Evolutionary conservation across 2,329 filamentous ascomycete species (phyloP).

Genomic region (Neonectria punicea): DNA sequence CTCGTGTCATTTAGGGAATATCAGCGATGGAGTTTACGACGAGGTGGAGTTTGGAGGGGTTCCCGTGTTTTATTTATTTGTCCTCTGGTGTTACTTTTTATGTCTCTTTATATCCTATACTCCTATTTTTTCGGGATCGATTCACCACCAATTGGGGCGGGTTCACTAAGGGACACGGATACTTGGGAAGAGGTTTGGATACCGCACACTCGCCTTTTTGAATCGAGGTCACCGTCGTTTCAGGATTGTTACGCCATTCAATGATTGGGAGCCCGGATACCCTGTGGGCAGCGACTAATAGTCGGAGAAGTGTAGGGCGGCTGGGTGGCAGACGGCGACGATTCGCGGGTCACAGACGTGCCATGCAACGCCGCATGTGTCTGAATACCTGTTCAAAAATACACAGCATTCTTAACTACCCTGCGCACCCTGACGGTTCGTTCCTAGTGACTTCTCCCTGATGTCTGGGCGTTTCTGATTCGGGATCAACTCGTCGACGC

Average conservation of each 20-base stretch:
- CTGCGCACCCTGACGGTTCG: neutral
- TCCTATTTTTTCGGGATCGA: slow-evolving; percentile 22
- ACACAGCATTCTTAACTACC: slow-evolving; percentile 9
- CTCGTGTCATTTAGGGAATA: slow-evolving; percentile 45
- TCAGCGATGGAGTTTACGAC: slow-evolving; percentile 49
- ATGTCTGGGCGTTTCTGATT: neutral
- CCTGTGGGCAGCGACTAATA: slow-evolving; percentile 43
- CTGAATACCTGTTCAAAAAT: slow-evolving; percentile 35
- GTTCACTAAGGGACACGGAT: slow-evolving; percentile 29
- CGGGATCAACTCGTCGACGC: neutral
- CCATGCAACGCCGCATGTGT: slow-evolving; percentile 24
- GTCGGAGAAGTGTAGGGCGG: slow-evolving; percentile 32
- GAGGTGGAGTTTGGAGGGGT: slow-evolving; percentile 42
- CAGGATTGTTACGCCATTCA: slow-evolving; percentile 39
- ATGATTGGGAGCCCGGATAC: slow-evolving; percentile 44
- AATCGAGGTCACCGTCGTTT: slow-evolving; percentile 33
- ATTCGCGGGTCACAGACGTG: slow-evolving; percentile 32
- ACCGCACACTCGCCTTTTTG: slow-evolving; percentile 33
- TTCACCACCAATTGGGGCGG: slow-evolving; percentile 28
- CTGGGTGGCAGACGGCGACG: slow-evolving; percentile 25
- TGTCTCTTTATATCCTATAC: slow-evolving; percentile 23
- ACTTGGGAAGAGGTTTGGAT: slow-evolving; percentile 33
- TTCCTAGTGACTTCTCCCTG: neutral
- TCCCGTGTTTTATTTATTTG: slow-evolving; percentile 22
- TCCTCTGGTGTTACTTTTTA: slow-evolving; percentile 23